Evolutionary conservation across 2,329 filamentous ascomycete genomes (phyloP), one percentile per base, ranked within the genome.

Genomic region (Leptographium wingfieldii): DNA sequence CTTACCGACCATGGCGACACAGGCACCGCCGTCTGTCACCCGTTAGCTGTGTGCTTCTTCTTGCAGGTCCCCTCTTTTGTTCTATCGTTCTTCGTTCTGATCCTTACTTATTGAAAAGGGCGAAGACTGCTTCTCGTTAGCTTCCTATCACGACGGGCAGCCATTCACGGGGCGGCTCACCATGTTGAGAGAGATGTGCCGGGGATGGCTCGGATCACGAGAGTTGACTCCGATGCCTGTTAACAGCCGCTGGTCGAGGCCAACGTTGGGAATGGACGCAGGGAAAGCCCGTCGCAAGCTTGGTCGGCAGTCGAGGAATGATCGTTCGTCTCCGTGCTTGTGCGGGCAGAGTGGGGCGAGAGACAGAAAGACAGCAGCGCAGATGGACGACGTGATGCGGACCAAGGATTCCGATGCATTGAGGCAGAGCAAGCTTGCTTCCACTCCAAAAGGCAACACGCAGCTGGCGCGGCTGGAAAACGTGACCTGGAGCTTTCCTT

Each of bases 1-100:
- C 78, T 99, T 97, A 80, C 94, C 94, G 66, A 96, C 92, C 94
- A 97, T 97, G 76, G 92, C 92, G 67, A 97, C 91, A 77, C 88
- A 92, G 78, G 92, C 92, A 74, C 92, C 92, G 78, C 92, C 92
- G 74, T 87, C 83, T 86, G 65, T 65, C 60, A 40, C 12, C 57
- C 1, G 25, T 29, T n/a, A 52, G 29, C 22, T 35, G 5, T n/a
- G 25, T 22, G 25, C 22, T 38, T 22, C 22, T 22, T 22, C 22
- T 22, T 22, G 22, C 22, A 22, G 22, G 22, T 22, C 22, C 22
- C 22, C 22, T 22, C 22, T 22, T 22, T 22, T 1, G 22, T 22
- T 22, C 22, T 22, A 22, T 22, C 22, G 22, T 22, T 22, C 22
- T 22, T 22, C 22, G 22, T 22, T 22, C 9, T 22, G 16, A 6